Conservation (phyloP, 257 asterid genomes). For the Misopates orontium region DNA sequence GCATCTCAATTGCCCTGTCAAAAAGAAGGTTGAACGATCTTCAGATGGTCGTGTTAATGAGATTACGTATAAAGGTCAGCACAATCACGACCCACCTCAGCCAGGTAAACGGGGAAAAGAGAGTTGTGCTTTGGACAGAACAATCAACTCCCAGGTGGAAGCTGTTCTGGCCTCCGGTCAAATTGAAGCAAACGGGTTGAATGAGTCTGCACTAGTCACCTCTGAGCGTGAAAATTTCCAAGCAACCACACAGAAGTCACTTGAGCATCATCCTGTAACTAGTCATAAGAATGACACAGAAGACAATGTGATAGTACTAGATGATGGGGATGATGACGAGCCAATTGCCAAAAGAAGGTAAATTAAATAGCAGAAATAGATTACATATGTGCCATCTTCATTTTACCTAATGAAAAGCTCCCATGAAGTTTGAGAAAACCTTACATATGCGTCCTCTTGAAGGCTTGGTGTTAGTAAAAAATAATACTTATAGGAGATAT, state of each 20-base stretch:
- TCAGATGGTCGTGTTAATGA: constrained; percentile 68
- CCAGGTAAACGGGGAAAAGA: constrained; percentile 53
- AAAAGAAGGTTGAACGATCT: constrained; percentile 85
- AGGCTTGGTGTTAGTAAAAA: no score
- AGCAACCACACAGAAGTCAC: no score
- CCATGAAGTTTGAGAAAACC: no score
- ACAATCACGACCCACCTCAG: constrained; percentile 75
- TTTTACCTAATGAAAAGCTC: no score
- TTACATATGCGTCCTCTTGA: no score
- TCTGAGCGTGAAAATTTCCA: constrained; percentile 23
- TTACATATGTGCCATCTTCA: no score
- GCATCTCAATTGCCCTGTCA: constrained; percentile 62
- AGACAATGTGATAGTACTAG: constrained; percentile 39
- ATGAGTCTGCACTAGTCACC: constrained; percentile 31
- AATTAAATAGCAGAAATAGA: background rate
- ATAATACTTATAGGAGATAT: no score
- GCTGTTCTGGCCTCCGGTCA: constrained; percentile 24
- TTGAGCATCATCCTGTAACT: background rate
- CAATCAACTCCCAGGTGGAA: background rate
- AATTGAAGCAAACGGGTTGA: constrained; percentile 30
- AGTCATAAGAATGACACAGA: constrained; percentile 41
- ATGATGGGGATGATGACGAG: constrained; percentile 61
- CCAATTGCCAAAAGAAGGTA: constrained; percentile 79
- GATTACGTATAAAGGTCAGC: constrained; percentile 85
- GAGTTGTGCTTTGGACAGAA: constrained; percentile 32